Conservation (phyloP, 2,329 filamentous ascomycete species). For the Trichoderma aggressivum region DNA sequence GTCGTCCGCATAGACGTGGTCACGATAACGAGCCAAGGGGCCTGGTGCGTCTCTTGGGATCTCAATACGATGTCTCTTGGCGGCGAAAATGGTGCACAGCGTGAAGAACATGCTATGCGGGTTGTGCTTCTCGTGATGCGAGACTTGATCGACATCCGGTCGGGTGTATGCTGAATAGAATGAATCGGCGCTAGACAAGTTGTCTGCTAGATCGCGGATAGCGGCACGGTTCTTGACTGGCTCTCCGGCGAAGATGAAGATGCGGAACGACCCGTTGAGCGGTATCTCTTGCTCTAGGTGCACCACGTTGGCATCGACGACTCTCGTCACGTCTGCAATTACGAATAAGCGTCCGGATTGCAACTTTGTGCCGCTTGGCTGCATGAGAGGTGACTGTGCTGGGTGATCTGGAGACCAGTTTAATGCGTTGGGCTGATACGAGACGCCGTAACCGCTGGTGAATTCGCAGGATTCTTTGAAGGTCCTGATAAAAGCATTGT, state of each 20-base stretch:
- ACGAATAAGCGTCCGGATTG: constrained; percentile 72
- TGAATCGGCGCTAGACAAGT: constrained; percentile 62
- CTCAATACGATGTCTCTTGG: constrained; percentile 65
- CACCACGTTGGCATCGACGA: constrained; percentile 84
- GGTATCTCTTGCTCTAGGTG: constrained; percentile 88
- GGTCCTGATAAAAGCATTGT: constrained; percentile 79
- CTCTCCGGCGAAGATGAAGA: constrained; percentile 81
- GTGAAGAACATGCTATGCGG: constrained; percentile 83
- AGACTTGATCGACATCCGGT: constrained; percentile 58
- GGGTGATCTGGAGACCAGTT: constrained; percentile 78
- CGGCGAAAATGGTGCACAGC: constrained; percentile 71
- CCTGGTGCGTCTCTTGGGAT: constrained; percentile 68
- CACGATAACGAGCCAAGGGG: constrained; percentile 69
- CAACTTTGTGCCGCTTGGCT: constrained; percentile 62
- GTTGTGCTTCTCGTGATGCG: constrained; percentile 77
- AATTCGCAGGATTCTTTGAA: constrained; percentile 93
- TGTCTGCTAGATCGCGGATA: constrained; percentile 64
- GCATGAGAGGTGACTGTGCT: constrained; percentile 66
- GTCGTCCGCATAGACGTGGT: constrained; percentile 86
- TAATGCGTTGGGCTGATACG: constrained; percentile 75
- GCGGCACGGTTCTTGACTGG: constrained; percentile 58
- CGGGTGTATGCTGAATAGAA: constrained; percentile 69
- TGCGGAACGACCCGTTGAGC: constrained; percentile 80
- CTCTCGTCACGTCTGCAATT: constrained; percentile 78
- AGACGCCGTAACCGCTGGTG: constrained; percentile 87